Evolutionary conservation across 2,329 filamentous ascomycete genomes (phyloP).

Genomic region (Cercospora brassicicola): DNA sequence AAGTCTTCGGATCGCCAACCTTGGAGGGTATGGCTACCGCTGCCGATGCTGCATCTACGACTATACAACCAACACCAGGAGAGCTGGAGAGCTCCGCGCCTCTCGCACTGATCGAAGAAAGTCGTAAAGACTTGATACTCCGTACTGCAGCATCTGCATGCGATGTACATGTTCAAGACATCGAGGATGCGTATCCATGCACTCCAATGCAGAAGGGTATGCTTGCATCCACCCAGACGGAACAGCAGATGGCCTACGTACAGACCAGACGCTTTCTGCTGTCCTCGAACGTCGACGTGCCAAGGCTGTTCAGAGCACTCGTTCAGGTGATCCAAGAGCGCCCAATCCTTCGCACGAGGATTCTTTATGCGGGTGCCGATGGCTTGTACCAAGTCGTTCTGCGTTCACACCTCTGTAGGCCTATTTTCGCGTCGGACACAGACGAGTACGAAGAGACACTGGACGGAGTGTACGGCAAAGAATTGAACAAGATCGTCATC

Average conservation of each 20-base stretch:
- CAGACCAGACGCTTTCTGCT: background rate
- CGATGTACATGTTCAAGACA: background rate
- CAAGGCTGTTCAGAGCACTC: background rate
- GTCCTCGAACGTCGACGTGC: background rate
- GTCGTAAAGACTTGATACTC: background rate
- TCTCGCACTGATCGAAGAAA: background rate
- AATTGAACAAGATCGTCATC: background rate
- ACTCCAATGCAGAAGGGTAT: background rate
- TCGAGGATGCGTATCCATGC: background rate
- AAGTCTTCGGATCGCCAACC: background rate
- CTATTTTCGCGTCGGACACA: background rate
- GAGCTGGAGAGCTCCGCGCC: background rate
- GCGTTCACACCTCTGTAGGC: background rate
- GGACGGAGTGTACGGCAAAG: background rate
- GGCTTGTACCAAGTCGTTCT: background rate
- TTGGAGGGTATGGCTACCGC: background rate
- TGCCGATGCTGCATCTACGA: background rate
- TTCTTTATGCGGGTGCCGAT: background rate
- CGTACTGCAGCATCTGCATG: background rate
- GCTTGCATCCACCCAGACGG: background rate
- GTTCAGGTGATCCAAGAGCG: background rate
- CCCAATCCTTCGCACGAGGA: background rate
- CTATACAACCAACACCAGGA: background rate
- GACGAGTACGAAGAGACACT: background rate
- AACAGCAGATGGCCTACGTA: background rate